Base-by-base conservation (phyloP, 805 yeast species). In the Saccharomycopsis oosterbeekiorum region DNA sequence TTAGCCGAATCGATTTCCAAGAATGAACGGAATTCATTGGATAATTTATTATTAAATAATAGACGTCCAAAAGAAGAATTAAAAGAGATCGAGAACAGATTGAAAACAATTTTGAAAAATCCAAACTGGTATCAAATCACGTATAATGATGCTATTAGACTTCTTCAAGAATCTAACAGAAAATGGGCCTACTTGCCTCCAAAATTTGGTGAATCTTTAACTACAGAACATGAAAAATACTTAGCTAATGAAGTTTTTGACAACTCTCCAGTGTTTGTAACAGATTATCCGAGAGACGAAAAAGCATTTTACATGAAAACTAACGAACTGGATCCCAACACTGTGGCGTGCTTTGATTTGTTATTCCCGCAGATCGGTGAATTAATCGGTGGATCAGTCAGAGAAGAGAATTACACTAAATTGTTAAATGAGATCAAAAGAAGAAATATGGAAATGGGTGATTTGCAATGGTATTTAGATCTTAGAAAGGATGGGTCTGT, bases 301-400 rank as follows among this genome's bases (percentile, higher is more conserved):
- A 94, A 94, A 70, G 96, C 99, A 0, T 94, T 94, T 69, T 94
- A 94, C 75, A 94, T 94, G 99, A 85, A 84, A 60, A 70, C 72
- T 34, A 80, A 83, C 21, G 56, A 55, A 59, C 65, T 60, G 14
- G 78, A 74, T 59, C 67, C 69, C 0, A 70, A 73, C 5, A 90
- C 97, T 0, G 97, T 89, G 1, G 96, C 88, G 0, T 92, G 98
- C 68, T 94, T 84, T 69, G 99, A 94, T 70, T 77, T 94, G 56
- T 73, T 94, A 4, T 81, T 93, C 19, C 99, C 99, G 0, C 93
- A 86, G 19, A 80, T 94, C 61, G 99, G 98, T 26, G 99, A 94
- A 71, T 75, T 94, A 15, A 85, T 89, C 8, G 99, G 99, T 1
- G 99, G 99, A 0, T 90, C 97, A 0, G 67, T 94, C 63, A 88